Conservation (phyloP, 2,329 filamentous ascomycete genomes). For the Phaeoacremonium minimum region DNA sequence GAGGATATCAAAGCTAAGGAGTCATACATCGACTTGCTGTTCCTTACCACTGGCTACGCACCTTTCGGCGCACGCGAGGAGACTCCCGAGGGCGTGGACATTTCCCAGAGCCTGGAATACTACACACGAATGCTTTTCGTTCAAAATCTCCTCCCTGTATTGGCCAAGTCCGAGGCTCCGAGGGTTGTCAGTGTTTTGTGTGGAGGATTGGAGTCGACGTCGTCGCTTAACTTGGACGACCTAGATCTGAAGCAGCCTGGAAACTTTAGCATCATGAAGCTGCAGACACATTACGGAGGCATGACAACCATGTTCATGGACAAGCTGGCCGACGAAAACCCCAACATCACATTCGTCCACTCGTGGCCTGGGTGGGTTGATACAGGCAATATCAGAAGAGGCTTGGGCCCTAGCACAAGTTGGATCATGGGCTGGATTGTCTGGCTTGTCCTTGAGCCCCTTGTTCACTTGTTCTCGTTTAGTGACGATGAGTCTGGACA, state of each 20-base stretch:
- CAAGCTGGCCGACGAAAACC: conserved; percentile 23
- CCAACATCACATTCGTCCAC: conserved; percentile 27
- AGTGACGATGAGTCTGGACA: conserved; percentile 26
- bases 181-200: conserved; percentile 27
- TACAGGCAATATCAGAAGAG: conserved; percentile 26
- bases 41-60: conserved; percentile 37
- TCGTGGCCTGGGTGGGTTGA: conserved; percentile 27
- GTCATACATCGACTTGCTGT: conserved; percentile 33
- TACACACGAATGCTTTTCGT: conserved; percentile 39
- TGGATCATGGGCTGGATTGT: conserved; percentile 21
- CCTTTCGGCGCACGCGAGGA: conserved; percentile 31
- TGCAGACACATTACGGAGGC: conserved; percentile 21
- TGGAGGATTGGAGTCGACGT: conserved; percentile 25
- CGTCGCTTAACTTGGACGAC: conserved; percentile 24
- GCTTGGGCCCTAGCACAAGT: conserved; percentile 17
- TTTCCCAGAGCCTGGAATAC: conserved; percentile 31
- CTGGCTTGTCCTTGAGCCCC: conserved; percentile 23
- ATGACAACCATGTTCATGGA: conserved; percentile 27
- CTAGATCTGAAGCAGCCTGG: conserved; percentile 25
- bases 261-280: conserved; percentile 20
- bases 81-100: conserved; percentile 36
- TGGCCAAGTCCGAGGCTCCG: conserved; percentile 20
- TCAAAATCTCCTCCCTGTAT: conserved; percentile 31
- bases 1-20: conserved; percentile 31
- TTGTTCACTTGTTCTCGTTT: conserved; percentile 20